Conservation (phyloP, 1,139 yeast genomes). For the Debaryomycetaceae sp. region DNA sequence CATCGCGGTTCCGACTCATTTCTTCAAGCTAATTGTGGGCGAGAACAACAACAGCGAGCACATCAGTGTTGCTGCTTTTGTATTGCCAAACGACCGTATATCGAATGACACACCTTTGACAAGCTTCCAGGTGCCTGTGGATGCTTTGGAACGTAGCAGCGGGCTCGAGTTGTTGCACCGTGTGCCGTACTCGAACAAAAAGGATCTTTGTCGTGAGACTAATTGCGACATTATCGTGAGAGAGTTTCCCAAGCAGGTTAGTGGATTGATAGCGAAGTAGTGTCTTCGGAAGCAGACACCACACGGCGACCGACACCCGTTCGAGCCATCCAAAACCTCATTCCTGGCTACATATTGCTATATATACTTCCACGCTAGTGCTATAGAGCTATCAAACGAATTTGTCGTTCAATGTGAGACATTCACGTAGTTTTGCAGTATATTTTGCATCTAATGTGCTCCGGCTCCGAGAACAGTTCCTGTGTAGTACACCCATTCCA, state of each 20-base stretch:
- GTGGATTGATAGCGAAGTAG: background rate
- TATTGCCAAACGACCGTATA: slow-evolving; percentile 79
- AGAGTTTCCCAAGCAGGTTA: slow-evolving; percentile 53
- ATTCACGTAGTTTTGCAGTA: too few relatives aligned
- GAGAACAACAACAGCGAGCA: slow-evolving; percentile 51
- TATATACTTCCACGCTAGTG: too few relatives aligned
- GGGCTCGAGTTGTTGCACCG: slow-evolving; percentile 80
- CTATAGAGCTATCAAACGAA: too few relatives aligned
- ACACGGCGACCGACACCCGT: too few relatives aligned
- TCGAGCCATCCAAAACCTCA: too few relatives aligned
- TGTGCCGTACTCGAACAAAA: slow-evolving; percentile 57
- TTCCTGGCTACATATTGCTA: too few relatives aligned
- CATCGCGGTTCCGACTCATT: slow-evolving; percentile 96
- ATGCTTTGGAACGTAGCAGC: slow-evolving; percentile 80
- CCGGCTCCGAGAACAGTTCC: too few relatives aligned
- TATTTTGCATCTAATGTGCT: too few relatives aligned
- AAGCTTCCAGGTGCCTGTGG: slow-evolving; percentile 81
- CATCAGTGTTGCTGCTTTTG: slow-evolving; percentile 86
- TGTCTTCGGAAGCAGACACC: background rate
- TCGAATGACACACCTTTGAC: slow-evolving; percentile 67
- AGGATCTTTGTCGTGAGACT: slow-evolving; percentile 74
- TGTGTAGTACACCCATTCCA: too few relatives aligned
- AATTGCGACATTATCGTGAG: slow-evolving; percentile 79
- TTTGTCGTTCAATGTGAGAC: too few relatives aligned
- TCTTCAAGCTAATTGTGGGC: slow-evolving; percentile 85